phyloP scores from a whole-genome alignment of 2,329 filamentous ascomycete species.

The Xylariaceae sp. region DNA sequence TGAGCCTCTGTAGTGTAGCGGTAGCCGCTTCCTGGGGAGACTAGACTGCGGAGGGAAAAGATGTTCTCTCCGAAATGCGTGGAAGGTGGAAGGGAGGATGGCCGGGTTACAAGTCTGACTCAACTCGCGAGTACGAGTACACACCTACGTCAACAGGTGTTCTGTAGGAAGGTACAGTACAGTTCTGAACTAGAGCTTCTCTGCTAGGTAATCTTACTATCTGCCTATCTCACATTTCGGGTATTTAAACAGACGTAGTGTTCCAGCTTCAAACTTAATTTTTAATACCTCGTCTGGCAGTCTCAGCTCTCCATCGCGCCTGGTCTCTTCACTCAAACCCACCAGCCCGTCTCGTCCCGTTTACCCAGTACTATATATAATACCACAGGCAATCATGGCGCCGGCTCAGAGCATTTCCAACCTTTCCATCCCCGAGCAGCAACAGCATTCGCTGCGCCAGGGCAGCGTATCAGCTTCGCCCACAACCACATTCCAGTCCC shows the following conservation, averaged over 20 bases:
- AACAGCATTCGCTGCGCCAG: constrained; percentile 47
- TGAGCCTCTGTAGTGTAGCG: neutral
- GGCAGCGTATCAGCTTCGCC: constrained; percentile 71
- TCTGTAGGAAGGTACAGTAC: too few species aligned
- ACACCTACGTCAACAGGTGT: too few species aligned
- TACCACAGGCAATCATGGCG: constrained; percentile 33
- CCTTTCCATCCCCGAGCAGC: constrained; percentile 24
- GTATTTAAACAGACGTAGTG: neutral
- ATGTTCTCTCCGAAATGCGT: neutral
- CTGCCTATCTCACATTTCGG: neutral
- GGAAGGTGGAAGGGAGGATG: neutral
- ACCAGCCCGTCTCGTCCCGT: neutral
- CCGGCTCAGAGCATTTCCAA: constrained; percentile 47
- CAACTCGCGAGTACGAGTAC: neutral
- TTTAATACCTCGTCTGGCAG: neutral
- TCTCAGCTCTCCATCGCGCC: too few species aligned
- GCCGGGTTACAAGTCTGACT: neutral
- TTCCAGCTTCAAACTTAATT: neutral
- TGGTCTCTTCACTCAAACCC: too few species aligned
- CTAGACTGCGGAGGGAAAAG: neutral
- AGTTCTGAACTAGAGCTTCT: too few species aligned
- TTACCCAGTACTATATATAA: neutral
- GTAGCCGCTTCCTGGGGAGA: neutral
- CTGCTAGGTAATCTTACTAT: neutral
- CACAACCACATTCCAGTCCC: constrained; percentile 67